phyloP scores from a whole-genome alignment of 768 basidiomycete genomes.

The Tulasnella sp. region DNA sequence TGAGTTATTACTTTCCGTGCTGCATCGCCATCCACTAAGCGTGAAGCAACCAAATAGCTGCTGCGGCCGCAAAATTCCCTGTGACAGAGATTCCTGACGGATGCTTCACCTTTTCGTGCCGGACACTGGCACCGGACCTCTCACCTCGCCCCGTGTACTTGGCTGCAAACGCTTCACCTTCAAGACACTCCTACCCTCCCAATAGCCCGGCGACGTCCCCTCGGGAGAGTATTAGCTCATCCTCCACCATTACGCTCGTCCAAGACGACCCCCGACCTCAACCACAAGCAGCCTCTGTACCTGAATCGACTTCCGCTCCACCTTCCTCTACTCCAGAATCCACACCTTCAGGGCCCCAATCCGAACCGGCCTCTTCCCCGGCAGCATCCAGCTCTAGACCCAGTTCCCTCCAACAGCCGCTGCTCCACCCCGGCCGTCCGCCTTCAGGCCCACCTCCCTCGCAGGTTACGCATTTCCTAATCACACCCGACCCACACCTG shows the following conservation, averaged over 20 bases:
- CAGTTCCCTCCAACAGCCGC: constrained; percentile 31
- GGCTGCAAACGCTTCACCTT: neutral
- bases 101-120: constrained; percentile 41
- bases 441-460: constrained; percentile 16
- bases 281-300: constrained; percentile 27
- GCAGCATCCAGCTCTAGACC: constrained; percentile 32
- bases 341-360: neutral
- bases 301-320: constrained; percentile 40
- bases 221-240: constrained; percentile 19
- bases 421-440: constrained; percentile 37
- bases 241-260: constrained; percentile 15
- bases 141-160: constrained; percentile 20
- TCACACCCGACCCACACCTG: constrained; percentile 35
- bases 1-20: constrained; percentile 33
- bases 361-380: constrained; percentile 34
- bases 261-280: constrained; percentile 11
- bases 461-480: constrained; percentile 37
- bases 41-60: neutral
- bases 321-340: constrained; percentile 39
- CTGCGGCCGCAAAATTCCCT: neutral
- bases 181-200: constrained; percentile 19
- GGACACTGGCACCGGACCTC: constrained; percentile 35
- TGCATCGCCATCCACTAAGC: neutral
- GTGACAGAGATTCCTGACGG: constrained; percentile 37
- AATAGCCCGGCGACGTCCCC: constrained; percentile 10